Evolutionary conservation across 164 flowering plant species (phyloP), one percentile per base, ranked within the genome.

Genomic region (Macadamia integrifolia): DNA sequence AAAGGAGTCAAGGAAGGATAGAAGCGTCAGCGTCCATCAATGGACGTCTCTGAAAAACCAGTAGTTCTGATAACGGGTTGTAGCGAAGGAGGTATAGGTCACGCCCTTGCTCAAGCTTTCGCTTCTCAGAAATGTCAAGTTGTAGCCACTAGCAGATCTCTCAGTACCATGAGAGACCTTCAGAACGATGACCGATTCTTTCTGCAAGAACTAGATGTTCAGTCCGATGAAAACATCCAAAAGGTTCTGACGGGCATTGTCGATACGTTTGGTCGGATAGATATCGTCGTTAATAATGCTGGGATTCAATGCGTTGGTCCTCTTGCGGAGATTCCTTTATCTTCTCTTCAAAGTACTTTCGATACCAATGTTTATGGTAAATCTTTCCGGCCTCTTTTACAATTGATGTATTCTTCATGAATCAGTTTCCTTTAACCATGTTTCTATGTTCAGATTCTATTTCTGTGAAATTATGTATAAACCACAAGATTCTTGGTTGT

Each of bases 51-150:
- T 18, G 68, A 71, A 9, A 44, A 67, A 43, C 79, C 75, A 55
- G 93, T 94, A 68, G 97, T 94, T 9, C 68, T 94, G 29, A 83
- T 94, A 10, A 90, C 98, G 0, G 99, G 99, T 0, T 94, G 98
- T 67, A 80, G 88, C 14, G 60, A 62, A 23, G 99, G 99, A 30
- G 92, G 99, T 2, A 94, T 94, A 12, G 99, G 99, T 28, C 79
- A 90, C 70, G 87, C 88, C 4, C 77, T 94, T 53, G 92, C 97
- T 3, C 85, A 78, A 48, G 95, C 82, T 0, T 94, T 94, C 62
- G 96, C 92, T 1, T 74, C 85, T 11, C 68, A 74, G 43, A 71
- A 79, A 29, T 94, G 99, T 74, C 68, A 55, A 15, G 98, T 92
- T 17, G 92, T 90, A 6, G 93, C 99, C 11, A 88, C 90, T 3